Percentiles rank a stretch among this genome's conserved stretches.
phyloP scores from a whole-genome alignment of 208 protist species.

The Vickermania spadyakhi region DNA sequence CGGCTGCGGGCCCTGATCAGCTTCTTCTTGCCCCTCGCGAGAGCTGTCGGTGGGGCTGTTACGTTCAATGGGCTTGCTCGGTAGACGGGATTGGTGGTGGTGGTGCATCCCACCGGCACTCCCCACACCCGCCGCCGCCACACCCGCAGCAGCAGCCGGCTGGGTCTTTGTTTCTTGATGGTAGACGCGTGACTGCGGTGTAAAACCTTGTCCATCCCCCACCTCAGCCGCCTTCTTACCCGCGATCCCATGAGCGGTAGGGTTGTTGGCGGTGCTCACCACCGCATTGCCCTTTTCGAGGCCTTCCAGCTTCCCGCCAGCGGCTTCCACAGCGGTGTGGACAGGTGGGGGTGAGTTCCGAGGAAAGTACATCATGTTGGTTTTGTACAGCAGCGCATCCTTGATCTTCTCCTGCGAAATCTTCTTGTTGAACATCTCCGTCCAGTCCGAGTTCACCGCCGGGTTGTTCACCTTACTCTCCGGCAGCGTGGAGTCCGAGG shows the following conservation, averaged over 20 bases:
- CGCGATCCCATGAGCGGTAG: not conserved
- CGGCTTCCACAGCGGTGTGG: not conserved
- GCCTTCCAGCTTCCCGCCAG: not conserved
- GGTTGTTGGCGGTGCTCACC: too few relatives aligned
- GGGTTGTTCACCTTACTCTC: conserved; percentile 1
- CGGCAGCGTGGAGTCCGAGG: not conserved
- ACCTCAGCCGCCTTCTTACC: not conserved
- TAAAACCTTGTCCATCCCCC: not conserved
- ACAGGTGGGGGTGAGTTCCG: not conserved
- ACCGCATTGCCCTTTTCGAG: too few relatives aligned
- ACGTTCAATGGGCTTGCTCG: not conserved
- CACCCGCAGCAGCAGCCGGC: not conserved
- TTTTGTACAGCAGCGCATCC: not conserved
- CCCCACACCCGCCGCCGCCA: not conserved
- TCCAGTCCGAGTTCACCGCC: not conserved
- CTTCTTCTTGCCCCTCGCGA: not conserved
- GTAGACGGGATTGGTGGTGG: too few relatives aligned
- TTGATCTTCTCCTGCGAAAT: not conserved
- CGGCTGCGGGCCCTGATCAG: not conserved
- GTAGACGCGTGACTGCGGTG: not conserved
- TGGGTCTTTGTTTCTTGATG: not conserved
- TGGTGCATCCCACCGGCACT: too few relatives aligned
- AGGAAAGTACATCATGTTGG: not conserved
- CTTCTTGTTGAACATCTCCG: not conserved
- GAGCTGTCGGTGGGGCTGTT: not conserved